These are phyloP conservation scores for Hypericum perforatum DNA, from an alignment of 345 rosid species.

Conservation along the genomic window DNA sequence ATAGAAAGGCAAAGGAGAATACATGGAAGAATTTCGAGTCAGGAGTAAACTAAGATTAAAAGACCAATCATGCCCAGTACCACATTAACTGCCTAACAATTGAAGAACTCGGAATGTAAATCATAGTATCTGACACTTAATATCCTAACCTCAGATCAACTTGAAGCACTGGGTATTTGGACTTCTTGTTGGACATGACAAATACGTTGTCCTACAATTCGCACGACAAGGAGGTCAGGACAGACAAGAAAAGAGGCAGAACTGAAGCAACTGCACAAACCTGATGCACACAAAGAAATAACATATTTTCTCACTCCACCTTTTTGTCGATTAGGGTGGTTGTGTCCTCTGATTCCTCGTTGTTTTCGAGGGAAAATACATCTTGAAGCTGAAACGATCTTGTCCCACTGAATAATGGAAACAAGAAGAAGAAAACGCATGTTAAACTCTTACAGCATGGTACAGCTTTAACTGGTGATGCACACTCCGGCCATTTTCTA, in stretches of 20 bases:
- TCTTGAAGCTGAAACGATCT: conserved; percentile 81
- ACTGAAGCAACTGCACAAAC: too few relatives aligned
- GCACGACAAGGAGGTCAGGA: conserved; percentile 4
- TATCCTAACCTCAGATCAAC: conserved; percentile 74
- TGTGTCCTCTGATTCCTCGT: conserved; percentile 82
- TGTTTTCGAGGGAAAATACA: conserved; percentile 78
- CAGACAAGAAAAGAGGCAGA: neutral
- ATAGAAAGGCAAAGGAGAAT: conserved; percentile 11
- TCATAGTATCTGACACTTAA: too few relatives aligned
- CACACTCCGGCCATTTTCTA: neutral
- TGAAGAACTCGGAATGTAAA: too few relatives aligned
- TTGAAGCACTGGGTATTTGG: conserved; percentile 96
- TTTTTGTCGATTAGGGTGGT: conserved; percentile 87
- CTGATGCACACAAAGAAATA: neutral
- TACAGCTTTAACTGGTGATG: too few relatives aligned
- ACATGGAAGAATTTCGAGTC: conserved; percentile 4
- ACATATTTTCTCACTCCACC: conserved; percentile 28
- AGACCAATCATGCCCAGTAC: neutral
- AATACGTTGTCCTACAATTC: conserved; percentile 73
- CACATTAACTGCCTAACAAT: neutral
- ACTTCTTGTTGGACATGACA: conserved; percentile 97
- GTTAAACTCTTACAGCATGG: too few relatives aligned
- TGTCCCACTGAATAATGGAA: conserved; percentile 43
- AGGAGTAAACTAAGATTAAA: too few relatives aligned
- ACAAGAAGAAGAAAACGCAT: neutral